Evolutionary conservation across 495 filamentous ascomycete genomes (phyloP).

Genomic region (Schizothecium vesticola): DNA sequence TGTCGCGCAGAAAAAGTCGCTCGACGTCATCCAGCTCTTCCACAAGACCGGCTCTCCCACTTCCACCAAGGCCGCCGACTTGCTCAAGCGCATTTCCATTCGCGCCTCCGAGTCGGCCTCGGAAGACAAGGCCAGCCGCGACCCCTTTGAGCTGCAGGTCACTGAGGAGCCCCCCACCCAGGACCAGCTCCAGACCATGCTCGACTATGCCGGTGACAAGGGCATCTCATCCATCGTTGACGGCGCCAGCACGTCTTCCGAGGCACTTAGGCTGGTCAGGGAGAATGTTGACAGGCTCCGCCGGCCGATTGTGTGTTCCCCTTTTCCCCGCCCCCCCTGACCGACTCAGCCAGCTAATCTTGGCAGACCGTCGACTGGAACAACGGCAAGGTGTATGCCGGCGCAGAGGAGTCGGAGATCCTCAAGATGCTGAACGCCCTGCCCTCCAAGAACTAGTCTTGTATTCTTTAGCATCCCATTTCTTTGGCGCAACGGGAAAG

Average conservation of each 20-base stretch:
- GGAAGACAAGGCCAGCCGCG: slow-evolving; percentile 59
- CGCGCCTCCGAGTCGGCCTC: slow-evolving; percentile 53
- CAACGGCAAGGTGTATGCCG: slow-evolving; percentile 72
- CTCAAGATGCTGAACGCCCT: slow-evolving; percentile 63
- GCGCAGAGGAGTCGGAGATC: slow-evolving; percentile 78
- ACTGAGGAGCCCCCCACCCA: slow-evolving; percentile 72
- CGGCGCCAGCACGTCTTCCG: slow-evolving; percentile 62
- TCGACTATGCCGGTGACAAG: slow-evolving; percentile 68
- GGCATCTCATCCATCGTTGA: slow-evolving; percentile 57
- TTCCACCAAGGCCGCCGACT: slow-evolving; percentile 60
- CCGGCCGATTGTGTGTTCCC: slow-evolving; percentile 60
- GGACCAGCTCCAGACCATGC: slow-evolving; percentile 79
- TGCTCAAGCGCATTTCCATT: slow-evolving; percentile 72
- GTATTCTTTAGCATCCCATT: not conserved
- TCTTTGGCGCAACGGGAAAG: not conserved
- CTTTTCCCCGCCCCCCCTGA: not conserved
- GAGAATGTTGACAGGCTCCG: slow-evolving; percentile 55
- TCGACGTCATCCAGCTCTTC: slow-evolving; percentile 94
- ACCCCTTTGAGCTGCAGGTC: slow-evolving; percentile 76
- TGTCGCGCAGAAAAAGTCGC: slow-evolving; percentile 59
- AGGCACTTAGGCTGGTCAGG: slow-evolving; percentile 72
- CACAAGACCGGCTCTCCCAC: slow-evolving; percentile 64
- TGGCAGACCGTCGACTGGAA: slow-evolving; percentile 84
- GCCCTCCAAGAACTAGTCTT: slow-evolving; percentile 42
- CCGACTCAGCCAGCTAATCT: not conserved